Evolutionary conservation across 495 filamentous ascomycete genomes (phyloP), one percentile per base, ranked within the genome.

Genomic region (Hypoxylon lienhwacheense): DNA sequence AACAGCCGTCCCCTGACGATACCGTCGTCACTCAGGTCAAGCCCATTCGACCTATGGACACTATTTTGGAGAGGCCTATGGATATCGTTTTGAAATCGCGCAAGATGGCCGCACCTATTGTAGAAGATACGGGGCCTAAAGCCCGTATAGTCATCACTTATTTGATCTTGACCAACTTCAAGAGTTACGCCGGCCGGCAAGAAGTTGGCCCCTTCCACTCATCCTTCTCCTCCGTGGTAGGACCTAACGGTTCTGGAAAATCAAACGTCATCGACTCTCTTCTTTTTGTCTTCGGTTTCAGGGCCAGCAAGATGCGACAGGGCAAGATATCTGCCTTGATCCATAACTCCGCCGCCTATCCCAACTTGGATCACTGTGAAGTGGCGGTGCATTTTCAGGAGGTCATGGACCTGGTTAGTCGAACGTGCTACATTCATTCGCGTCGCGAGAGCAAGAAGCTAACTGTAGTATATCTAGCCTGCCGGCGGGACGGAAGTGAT

Each of bases 241-340:
- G 93, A 2, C 93, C 93, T 5, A 98, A 98, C 68, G 93, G 93
- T 49, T 97, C 95, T 14, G 93, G 93, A 34, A 98, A 98, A 69
- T 97, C 93, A 4, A 98, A 98, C 65, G 93, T 98, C 37, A 98
- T 98, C 68, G 93, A 98, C 70, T 96, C 93, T 5, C 74, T 98
- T 28, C 84, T 98, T 2, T 98, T 98, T 65, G 93, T 98, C 16
- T 98, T 98, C 60, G 93, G 93, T 32, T 98, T 98, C 73, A 85
- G 93, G 40, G 93, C 93, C 17, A 97, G 92, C 77, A 98, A 98
- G 74, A 98, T 98, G 93, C 80, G 93, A 64, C 93, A 98, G 69
- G 95, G 93, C 64, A 98, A 98, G 73, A 91, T 98, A 29, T 97
- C 93, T 2, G 93, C 93, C 14, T 71, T 98, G 54, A 97, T 98